These are phyloP conservation scores for Globisporangium recalcitrans DNA, from an alignment of 352 stramenopile species.

Conservation along the genomic window DNA sequence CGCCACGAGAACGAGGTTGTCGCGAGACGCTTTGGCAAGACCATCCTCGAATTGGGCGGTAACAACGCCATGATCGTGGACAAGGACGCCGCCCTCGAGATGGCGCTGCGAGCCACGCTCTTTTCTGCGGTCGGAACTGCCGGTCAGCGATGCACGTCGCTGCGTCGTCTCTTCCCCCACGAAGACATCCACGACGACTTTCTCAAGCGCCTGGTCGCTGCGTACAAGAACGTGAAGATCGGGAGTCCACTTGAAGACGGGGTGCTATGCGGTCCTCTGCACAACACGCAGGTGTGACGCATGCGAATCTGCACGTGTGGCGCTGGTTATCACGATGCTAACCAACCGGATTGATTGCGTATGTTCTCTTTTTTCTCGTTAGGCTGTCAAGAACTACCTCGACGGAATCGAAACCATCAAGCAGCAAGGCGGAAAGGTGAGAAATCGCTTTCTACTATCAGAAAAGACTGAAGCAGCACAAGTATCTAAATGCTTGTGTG, in stretches of 20 bases:
- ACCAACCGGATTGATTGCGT: background rate
- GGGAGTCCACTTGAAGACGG: conserved; percentile 81
- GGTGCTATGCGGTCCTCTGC: conserved; percentile 80
- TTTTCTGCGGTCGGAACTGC: conserved; percentile 91
- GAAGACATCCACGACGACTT: conserved; percentile 90
- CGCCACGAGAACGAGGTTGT: conserved; percentile 85
- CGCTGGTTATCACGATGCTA: background rate
- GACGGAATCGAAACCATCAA: conserved; percentile 83
- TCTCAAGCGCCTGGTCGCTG: conserved; percentile 68
- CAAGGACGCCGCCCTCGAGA: conserved; percentile 86
- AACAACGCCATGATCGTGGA: conserved; percentile 95
- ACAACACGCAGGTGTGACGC: conserved; percentile 37
- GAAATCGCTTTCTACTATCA: conserved; percentile 7
- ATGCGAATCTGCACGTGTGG: background rate
- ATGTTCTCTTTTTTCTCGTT: background rate
- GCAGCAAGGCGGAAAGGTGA: conserved; percentile 79
- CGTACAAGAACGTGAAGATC: conserved; percentile 88
- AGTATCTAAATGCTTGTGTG: background rate
- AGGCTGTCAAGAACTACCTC: conserved; percentile 85
- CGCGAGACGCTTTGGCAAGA: conserved; percentile 88
- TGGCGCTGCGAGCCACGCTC: conserved; percentile 85
- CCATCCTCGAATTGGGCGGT: conserved; percentile 88
- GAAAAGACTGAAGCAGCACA: background rate
- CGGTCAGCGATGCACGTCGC: conserved; percentile 89
- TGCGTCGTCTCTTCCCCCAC: conserved; percentile 90